Conservation (phyloP, 2,329 filamentous ascomycete species). For the Aureobasidium sp. region DNA sequence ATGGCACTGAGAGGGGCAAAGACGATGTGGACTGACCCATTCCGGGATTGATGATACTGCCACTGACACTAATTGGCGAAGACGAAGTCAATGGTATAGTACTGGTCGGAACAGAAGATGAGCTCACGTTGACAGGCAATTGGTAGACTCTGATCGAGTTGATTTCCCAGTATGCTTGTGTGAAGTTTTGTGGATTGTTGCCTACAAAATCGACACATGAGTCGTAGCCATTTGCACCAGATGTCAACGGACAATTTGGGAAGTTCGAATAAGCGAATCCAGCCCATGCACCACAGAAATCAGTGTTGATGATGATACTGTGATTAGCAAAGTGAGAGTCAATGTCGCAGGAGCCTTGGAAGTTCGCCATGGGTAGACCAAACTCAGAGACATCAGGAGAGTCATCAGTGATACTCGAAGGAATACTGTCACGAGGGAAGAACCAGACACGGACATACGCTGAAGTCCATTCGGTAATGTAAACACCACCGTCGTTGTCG, state of each 20-base stretch:
- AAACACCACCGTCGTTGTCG: conserved; percentile 24
- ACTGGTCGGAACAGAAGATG: conserved; percentile 1
- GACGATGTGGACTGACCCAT: conserved; percentile 20
- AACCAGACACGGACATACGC: conserved; percentile 28
- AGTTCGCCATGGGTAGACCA: conserved; percentile 56
- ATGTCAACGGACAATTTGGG: conserved; percentile 22
- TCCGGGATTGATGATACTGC: conserved; percentile 19
- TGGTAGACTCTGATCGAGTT: conserved; percentile 34
- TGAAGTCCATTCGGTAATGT: conserved; percentile 28
- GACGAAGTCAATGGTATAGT: conserved; percentile 9
- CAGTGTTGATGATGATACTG: conserved; percentile 31
- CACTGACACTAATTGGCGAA: conserved; percentile 5
- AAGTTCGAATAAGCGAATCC: conserved; percentile 24
- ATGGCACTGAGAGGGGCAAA: conserved; percentile 15
- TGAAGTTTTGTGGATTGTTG: conserved; percentile 24
- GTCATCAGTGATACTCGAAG: conserved; percentile 33
- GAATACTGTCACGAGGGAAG: conserved; percentile 26
- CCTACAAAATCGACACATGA: conserved; percentile 27
- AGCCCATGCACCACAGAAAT: conserved; percentile 32
- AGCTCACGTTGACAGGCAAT: conserved; percentile 17
- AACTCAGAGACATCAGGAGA: conserved; percentile 53
- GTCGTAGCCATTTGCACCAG: conserved; percentile 15
- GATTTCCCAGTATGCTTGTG: conserved; percentile 33
- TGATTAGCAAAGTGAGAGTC: conserved; percentile 29
- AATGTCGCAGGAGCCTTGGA: conserved; percentile 37